Evolutionary conservation across 352 stramenopile species (phyloP).

Genomic region (Phytophthora pluvialis): DNA sequence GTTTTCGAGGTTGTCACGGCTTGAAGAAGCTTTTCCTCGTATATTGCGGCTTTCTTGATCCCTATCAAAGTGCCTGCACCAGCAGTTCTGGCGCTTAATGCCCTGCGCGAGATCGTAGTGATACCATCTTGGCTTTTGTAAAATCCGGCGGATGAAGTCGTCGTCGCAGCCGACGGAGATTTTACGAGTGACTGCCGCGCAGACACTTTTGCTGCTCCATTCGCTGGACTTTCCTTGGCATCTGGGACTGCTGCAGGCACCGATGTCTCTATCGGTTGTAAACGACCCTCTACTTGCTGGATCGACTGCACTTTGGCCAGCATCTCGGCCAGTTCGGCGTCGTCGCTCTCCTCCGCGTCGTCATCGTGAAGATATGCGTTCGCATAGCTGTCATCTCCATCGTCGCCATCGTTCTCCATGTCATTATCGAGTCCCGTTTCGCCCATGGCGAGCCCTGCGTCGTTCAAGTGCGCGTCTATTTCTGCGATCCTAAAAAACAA

Average conservation of each 20-base stretch:
- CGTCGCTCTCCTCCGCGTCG: slow-evolving; percentile 49
- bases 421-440: slow-evolving; percentile 32
- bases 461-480: slow-evolving; percentile 22
- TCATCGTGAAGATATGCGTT: slow-evolving; percentile 55
- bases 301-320: slow-evolving; percentile 79
- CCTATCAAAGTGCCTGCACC: slow-evolving; percentile 49
- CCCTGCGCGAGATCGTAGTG: slow-evolving; percentile 58
- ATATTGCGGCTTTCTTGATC: slow-evolving; percentile 64
- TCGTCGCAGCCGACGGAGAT: slow-evolving; percentile 19
- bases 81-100: slow-evolving; percentile 19
- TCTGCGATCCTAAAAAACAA: slow-evolving; percentile 6
- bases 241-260: slow-evolving; percentile 11
- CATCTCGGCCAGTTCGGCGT: slow-evolving; percentile 71
- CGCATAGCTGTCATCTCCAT: slow-evolving; percentile 45
- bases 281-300: slow-evolving; percentile 48
- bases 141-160: not conserved
- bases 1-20: slow-evolving; percentile 45
- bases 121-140: slow-evolving; percentile 63
- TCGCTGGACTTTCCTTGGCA: slow-evolving; percentile 12
- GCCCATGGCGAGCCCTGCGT: slow-evolving; percentile 4
- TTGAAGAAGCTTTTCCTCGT: slow-evolving; percentile 63
- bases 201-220: slow-evolving; percentile 5
- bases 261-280: slow-evolving; percentile 28
- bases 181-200: slow-evolving; percentile 15
- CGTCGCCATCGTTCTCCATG: slow-evolving; percentile 31